Conservation (phyloP, 2,329 filamentous ascomycete genomes). For the Domatiomyces globalis region DNA sequence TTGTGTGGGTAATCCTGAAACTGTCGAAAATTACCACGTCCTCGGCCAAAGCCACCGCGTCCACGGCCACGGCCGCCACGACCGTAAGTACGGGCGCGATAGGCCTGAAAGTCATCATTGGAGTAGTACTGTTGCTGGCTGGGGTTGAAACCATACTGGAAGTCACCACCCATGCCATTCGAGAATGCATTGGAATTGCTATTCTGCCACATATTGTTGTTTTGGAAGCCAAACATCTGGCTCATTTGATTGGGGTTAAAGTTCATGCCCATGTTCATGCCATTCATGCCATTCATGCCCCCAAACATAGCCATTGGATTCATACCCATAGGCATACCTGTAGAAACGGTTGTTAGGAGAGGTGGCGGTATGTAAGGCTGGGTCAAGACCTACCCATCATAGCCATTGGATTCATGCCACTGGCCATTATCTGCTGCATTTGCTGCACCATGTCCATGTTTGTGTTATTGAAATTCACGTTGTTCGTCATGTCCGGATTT, state of each 20-base stretch:
- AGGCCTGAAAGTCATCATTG: conserved; percentile 55
- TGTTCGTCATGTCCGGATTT: conserved; percentile 4
- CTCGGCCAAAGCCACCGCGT: conserved; percentile 36
- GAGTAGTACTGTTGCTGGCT: conserved; percentile 52
- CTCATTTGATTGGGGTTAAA: conserved; percentile 41
- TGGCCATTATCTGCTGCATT: conserved; percentile 51
- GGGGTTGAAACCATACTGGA: conserved; percentile 66
- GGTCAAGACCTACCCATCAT: conserved; percentile 61
- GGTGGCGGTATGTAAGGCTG: conserved; percentile 12
- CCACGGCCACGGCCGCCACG: conserved; percentile 50
- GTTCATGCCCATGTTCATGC: conserved; percentile 63
- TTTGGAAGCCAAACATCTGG: conserved; percentile 67
- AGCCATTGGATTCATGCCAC: conserved; percentile 19
- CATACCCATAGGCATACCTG: conserved; percentile 64
- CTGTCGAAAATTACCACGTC: conserved; percentile 24
- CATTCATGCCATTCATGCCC: conserved; percentile 72
- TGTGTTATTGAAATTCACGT: conserved; percentile 37
- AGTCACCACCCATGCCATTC: conserved; percentile 67
- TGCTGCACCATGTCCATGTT: conserved; percentile 30
- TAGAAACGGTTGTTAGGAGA: conserved; percentile 4
- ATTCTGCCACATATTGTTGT: conserved; percentile 64
- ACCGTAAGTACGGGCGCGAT: conserved; percentile 56
- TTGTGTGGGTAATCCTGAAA: conserved; percentile 13
- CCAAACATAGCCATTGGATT: conserved; percentile 36
- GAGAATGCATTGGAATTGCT: conserved; percentile 69